A percentile compares a stretch with the other conserved stretches of the same genome.
Conservation (phyloP, 345 rosid genomes). For the Trapa incisa region DNA sequence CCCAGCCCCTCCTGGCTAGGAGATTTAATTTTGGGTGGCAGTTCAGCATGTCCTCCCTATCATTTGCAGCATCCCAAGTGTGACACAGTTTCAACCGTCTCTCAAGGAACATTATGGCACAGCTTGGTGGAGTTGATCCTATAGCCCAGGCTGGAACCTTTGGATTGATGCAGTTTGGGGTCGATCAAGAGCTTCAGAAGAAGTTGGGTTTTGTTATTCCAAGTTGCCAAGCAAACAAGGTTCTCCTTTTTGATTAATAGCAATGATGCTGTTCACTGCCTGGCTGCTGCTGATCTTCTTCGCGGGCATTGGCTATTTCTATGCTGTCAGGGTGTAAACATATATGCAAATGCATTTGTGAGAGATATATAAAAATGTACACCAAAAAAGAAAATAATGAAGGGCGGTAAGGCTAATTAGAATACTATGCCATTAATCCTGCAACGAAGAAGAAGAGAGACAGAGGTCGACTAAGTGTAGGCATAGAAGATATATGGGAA, state of each 20-base stretch:
- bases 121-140: background rate
- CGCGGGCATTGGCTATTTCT: background rate
- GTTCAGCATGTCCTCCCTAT: constrained; percentile 1
- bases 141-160: background rate
- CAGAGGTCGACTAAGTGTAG: too few species aligned
- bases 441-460: too few species aligned
- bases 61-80: background rate
- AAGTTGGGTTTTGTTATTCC: background rate
- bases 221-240: background rate
- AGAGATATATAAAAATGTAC: constrained; percentile 8
- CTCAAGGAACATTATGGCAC: background rate
- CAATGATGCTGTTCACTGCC: too few species aligned
- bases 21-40: constrained; percentile 6
- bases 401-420: too few species aligned
- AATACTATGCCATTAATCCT: too few species aligned
- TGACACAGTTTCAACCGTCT: background rate
- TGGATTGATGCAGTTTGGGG: background rate
- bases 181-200: background rate
- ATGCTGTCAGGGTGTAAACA: background rate
- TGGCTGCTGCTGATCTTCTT: background rate
- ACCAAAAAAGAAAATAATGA: too few species aligned
- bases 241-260: background rate
- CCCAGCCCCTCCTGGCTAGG: background rate
- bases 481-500: too few species aligned
- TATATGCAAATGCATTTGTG: background rate